Percentiles rank a stretch among this genome's conserved stretches.
phyloP scores from a whole-genome alignment of 2,329 filamentous ascomycete genomes.

The Colletotrichum salicis region DNA sequence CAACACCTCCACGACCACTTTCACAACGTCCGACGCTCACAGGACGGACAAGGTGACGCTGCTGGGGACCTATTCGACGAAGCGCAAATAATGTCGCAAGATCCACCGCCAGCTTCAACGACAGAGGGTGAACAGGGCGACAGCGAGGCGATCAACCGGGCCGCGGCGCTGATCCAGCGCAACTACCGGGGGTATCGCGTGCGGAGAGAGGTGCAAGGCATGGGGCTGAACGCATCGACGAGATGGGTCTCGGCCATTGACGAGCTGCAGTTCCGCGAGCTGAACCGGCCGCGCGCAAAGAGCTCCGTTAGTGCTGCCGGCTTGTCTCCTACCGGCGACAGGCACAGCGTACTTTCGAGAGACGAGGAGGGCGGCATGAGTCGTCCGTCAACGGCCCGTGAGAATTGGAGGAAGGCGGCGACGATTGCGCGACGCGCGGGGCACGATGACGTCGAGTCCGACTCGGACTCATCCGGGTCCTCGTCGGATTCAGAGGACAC shows the following conservation, averaged over 20 bases:
- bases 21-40: slow-evolving; percentile 19
- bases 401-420: slow-evolving; percentile 81
- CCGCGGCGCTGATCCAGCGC: slow-evolving; percentile 71
- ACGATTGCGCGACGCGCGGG: slow-evolving; percentile 78
- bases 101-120: neutral
- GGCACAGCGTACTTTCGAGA: slow-evolving; percentile 27
- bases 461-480: slow-evolving; percentile 46
- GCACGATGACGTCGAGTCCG: slow-evolving; percentile 69
- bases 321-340: slow-evolving; percentile 21
- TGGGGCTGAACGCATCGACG: slow-evolving; percentile 74
- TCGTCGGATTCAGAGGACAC: slow-evolving; percentile 45
- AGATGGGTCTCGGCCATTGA: slow-evolving; percentile 76
- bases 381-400: slow-evolving; percentile 58
- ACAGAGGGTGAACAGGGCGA: slow-evolving; percentile 6
- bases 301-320: slow-evolving; percentile 39
- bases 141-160: slow-evolving; percentile 48
- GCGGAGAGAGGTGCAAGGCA: slow-evolving; percentile 75
- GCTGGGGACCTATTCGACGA: neutral
- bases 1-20: slow-evolving; percentile 40
- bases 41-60: neutral
- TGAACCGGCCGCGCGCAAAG: slow-evolving; percentile 57
- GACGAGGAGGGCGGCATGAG: slow-evolving; percentile 22
- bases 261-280: slow-evolving; percentile 65
- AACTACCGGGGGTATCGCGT: slow-evolving; percentile 82
- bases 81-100: neutral